phyloP scores from a whole-genome alignment of 495 filamentous ascomycete species.

The Hypoxylon lenormandii region DNA sequence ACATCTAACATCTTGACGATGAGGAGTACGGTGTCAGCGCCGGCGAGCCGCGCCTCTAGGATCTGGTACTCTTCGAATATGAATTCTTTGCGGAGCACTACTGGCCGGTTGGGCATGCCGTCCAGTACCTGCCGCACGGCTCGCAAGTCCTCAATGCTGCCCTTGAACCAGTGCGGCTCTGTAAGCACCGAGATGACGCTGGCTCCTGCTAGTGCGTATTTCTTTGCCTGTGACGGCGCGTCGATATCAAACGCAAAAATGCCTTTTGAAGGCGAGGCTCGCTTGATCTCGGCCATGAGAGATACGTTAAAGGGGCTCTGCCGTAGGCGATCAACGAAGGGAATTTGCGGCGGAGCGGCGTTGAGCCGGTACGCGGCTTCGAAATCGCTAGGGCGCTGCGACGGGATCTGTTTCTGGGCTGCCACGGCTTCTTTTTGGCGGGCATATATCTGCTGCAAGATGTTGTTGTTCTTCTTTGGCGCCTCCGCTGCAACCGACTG shows the following conservation, averaged over 20 bases:
- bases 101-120: slow-evolving; percentile 89
- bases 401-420: slow-evolving; percentile 86
- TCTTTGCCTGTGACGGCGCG: slow-evolving; percentile 87
- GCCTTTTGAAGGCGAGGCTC: slow-evolving; percentile 95
- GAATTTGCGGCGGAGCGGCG: slow-evolving; percentile 84
- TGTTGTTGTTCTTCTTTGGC: slow-evolving; percentile 81
- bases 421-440: slow-evolving; percentile 81
- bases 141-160: slow-evolving; percentile 91
- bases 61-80: slow-evolving; percentile 99
- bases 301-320: slow-evolving; percentile 83
- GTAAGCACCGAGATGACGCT: slow-evolving; percentile 97
- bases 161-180: slow-evolving; percentile 99
- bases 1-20: slow-evolving; percentile 98
- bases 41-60: slow-evolving; percentile 89
- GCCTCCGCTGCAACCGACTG: slow-evolving; percentile 38
- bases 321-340: slow-evolving; percentile 81
- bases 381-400: slow-evolving; percentile 84
- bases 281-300: slow-evolving; percentile 96
- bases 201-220: slow-evolving; percentile 92
- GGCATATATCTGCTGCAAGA: slow-evolving; percentile 90
- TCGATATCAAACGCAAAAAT: slow-evolving; percentile 87
- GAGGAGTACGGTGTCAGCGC: slow-evolving; percentile 92
- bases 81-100: slow-evolving; percentile 94
- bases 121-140: slow-evolving; percentile 87
- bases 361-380: slow-evolving; percentile 86